Evolutionary conservation across 1,139 yeast species (phyloP).

Genomic region (Maudiozyma humilis): DNA sequence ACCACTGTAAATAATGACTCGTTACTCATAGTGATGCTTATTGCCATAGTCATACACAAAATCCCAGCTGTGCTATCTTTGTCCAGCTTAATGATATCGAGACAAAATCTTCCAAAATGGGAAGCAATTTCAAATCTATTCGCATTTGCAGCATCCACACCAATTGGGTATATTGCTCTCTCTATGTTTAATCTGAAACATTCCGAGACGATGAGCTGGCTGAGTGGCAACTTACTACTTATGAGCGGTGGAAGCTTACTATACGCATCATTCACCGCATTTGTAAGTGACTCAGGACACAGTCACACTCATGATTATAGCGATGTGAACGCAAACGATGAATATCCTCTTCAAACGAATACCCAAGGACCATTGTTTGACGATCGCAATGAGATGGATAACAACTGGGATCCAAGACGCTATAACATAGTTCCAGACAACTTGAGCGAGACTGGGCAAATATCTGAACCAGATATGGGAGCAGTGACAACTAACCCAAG

Average conservation of each 20-base stretch:
- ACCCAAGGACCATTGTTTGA: background rate
- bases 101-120: slow-evolving; percentile 26
- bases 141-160: slow-evolving; percentile 30
- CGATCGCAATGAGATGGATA: background rate
- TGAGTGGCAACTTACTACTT: slow-evolving; percentile 28
- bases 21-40: slow-evolving; percentile 38
- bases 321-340: slow-evolving; percentile 1
- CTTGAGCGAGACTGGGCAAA: too few species aligned
- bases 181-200: slow-evolving; percentile 21
- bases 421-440: slow-evolving; percentile 7
- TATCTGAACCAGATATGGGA: too few species aligned
- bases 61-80: slow-evolving; percentile 59
- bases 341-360: background rate
- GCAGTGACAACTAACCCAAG: too few species aligned
- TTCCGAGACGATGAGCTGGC: slow-evolving; percentile 23
- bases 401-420: slow-evolving; percentile 8
- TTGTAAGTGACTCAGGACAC: slow-evolving; percentile 17
- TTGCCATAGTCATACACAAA: slow-evolving; percentile 55
- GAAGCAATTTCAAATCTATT: slow-evolving; percentile 26
- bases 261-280: slow-evolving; percentile 30
- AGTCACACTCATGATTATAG: slow-evolving; percentile 11
- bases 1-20: slow-evolving; percentile 41
- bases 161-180: slow-evolving; percentile 27
- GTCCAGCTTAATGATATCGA: slow-evolving; percentile 32
- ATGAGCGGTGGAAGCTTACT: slow-evolving; percentile 32